phyloP scores from a whole-genome alignment of 805 yeast genomes.

The Yarrowia keelungensis region DNA sequence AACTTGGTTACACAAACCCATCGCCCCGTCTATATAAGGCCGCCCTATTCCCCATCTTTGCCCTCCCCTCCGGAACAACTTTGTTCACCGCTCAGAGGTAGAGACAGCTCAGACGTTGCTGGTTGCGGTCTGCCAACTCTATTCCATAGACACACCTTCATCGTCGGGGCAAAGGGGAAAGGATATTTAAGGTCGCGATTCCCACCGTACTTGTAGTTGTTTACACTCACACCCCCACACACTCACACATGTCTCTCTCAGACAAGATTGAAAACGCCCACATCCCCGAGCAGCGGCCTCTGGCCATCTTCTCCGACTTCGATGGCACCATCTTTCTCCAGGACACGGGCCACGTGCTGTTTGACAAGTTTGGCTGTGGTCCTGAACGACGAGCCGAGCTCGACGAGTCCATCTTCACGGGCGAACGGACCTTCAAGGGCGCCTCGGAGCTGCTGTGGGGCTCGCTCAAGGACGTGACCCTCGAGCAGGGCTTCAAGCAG shows the following conservation, averaged over 20 bases:
- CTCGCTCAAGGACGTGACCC: slow-evolving; percentile 51
- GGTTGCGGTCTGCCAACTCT: slow-evolving; percentile 29
- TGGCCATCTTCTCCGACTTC: slow-evolving; percentile 50
- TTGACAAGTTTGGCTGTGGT: slow-evolving; percentile 55
- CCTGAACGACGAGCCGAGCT: slow-evolving; percentile 50
- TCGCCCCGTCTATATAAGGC: no score
- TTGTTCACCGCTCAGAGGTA: slow-evolving; percentile 14
- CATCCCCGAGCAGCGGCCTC: slow-evolving; percentile 40
- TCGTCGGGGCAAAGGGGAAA: slow-evolving; percentile 1
- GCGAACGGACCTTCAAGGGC: slow-evolving; percentile 51
- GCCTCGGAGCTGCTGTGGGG: slow-evolving; percentile 57
- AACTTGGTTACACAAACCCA: no score
- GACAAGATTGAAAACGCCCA: slow-evolving; percentile 34
- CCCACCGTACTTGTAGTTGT: background rate
- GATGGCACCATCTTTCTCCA: slow-evolving; percentile 57
- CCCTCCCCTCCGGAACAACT: background rate
- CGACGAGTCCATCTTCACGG: slow-evolving; percentile 52
- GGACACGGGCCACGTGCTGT: slow-evolving; percentile 56
- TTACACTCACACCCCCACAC: no score
- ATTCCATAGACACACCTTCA: slow-evolving; percentile 1
- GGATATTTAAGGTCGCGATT: background rate
- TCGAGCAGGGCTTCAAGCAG: slow-evolving; percentile 51
- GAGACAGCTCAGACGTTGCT: slow-evolving; percentile 5
- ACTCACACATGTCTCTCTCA: slow-evolving; percentile 14
- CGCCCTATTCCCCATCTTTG: no score